phyloP scores from a whole-genome alignment of 2,329 filamentous ascomycete genomes.

The Beauveria varroae region DNA sequence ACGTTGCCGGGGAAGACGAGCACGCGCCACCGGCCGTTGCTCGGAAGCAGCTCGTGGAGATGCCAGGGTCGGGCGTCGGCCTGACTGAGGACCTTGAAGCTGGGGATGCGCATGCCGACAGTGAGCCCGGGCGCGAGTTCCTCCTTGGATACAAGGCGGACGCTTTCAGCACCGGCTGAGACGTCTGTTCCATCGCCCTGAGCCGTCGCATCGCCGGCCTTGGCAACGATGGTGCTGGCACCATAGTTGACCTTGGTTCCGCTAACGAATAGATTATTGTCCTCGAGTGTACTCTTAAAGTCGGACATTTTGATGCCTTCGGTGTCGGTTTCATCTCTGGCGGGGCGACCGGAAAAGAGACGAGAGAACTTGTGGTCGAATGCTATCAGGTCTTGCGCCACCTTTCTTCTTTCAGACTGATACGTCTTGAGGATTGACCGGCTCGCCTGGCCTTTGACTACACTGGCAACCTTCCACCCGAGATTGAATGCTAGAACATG shows the following conservation, averaged over 20 bases:
- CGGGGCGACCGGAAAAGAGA: constrained; percentile 50
- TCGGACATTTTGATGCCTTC: constrained; percentile 54
- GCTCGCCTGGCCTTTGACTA: constrained; percentile 35
- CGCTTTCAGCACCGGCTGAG: constrained; percentile 4
- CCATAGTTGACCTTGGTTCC: constrained; percentile 53
- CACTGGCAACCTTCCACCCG: constrained; percentile 47
- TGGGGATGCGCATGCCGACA: constrained; percentile 50
- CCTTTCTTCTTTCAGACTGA: constrained; percentile 43
- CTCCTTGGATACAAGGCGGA: constrained; percentile 16
- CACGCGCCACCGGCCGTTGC: constrained; percentile 52
- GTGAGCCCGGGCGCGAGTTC: constrained; percentile 31
- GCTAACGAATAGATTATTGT: constrained; percentile 52
- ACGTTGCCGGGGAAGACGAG: constrained; percentile 57
- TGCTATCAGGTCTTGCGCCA: constrained; percentile 59
- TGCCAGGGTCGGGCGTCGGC: constrained; percentile 48
- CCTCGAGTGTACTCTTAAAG: constrained; percentile 54
- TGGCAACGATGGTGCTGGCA: constrained; percentile 47
- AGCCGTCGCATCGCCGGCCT: constrained; percentile 34
- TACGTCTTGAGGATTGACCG: constrained; percentile 41
- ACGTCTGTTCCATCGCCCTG: constrained; percentile 40
- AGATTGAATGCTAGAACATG: constrained; percentile 37
- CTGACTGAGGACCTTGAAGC: constrained; percentile 53
- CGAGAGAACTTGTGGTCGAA: constrained; percentile 53
- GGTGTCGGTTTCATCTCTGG: constrained; percentile 51
- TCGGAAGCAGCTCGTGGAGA: constrained; percentile 47